These are phyloP conservation scores for Kernera saxatilis DNA, from an alignment of 345 rosid species.

Conservation along the genomic window DNA sequence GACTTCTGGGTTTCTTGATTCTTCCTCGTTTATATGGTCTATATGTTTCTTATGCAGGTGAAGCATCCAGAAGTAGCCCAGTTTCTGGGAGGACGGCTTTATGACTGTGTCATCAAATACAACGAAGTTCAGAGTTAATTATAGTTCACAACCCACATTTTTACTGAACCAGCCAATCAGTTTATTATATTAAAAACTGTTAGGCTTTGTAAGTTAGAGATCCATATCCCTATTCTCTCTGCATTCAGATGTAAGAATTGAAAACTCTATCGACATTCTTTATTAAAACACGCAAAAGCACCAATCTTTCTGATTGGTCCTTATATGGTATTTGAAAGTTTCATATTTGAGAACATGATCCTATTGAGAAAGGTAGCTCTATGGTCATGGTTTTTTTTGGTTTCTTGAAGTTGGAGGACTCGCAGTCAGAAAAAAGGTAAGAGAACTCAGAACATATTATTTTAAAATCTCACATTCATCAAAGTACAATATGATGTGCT, in stretches of 20 bases:
- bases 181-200: neutral
- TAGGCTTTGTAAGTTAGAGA: conserved; percentile 22
- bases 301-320: neutral
- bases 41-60: conserved; percentile 44
- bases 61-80: conserved; percentile 97
- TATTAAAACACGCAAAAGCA: neutral
- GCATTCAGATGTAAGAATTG: conserved; percentile 15
- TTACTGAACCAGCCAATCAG: conserved; percentile 7
- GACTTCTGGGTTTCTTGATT: neutral
- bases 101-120: conserved; percentile 95
- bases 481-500: conserved; percentile 19
- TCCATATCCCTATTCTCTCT: conserved; percentile 2
- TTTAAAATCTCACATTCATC: conserved; percentile 19
- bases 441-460: conserved; percentile 16
- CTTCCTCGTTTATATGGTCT: neutral
- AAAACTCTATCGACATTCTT: neutral
- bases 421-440: neutral
- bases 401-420: neutral
- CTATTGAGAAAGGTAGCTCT: neutral
- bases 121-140: conserved; percentile 46
- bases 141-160: conserved; percentile 4
- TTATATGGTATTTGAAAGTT: conserved; percentile 1
- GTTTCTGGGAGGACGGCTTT: conserved; percentile 96
- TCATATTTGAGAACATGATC: neutral
- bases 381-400: neutral